Conservation (phyloP, 768 basidiomycete genomes). For the Neoboletus magnificus region DNA sequence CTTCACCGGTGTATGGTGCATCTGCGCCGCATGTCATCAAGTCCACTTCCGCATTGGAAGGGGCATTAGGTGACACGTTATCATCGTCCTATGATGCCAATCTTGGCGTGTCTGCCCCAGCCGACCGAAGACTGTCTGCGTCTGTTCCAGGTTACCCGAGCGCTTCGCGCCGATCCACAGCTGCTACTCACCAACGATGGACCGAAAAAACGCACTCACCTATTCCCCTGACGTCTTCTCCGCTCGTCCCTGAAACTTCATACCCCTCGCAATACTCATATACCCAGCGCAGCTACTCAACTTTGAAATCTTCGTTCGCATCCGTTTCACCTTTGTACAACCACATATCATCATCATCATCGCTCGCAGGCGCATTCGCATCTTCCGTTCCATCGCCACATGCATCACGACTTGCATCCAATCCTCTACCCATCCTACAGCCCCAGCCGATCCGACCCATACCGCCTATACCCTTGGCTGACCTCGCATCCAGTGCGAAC, state of each 20-base stretch:
- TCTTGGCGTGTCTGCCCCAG: conserved; percentile 9
- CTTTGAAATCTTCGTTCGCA: conserved; percentile 19
- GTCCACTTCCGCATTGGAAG: conserved; percentile 32
- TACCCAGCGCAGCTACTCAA: conserved; percentile 22
- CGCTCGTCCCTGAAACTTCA: conserved; percentile 8
- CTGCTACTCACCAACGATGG: conserved; percentile 12
- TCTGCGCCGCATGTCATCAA: conserved; percentile 25
- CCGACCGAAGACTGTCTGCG: conserved; percentile 31
- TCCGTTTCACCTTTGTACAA: conserved; percentile 19
- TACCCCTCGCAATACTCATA: conserved; percentile 21
- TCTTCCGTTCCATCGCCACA: conserved; percentile 12
- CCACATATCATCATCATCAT: conserved; percentile 19
- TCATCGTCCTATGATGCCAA: conserved; percentile 11
- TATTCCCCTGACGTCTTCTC: neutral
- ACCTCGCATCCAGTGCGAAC: conserved; percentile 23
- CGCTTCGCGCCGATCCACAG: conserved; percentile 18
- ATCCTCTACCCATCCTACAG: conserved; percentile 28
- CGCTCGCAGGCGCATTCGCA: conserved; percentile 28
- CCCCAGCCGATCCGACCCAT: conserved; percentile 35
- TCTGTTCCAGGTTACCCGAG: conserved; percentile 32
- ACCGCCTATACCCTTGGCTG: conserved; percentile 31
- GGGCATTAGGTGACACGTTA: conserved; percentile 28
- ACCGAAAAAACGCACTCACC: conserved; percentile 19
- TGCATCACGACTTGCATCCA: conserved; percentile 12
- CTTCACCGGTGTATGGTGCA: conserved; percentile 20